These are phyloP conservation scores for Dactylellina leptospora DNA, from an alignment of 2,329 filamentous ascomycete species.

Conservation along the genomic window DNA sequence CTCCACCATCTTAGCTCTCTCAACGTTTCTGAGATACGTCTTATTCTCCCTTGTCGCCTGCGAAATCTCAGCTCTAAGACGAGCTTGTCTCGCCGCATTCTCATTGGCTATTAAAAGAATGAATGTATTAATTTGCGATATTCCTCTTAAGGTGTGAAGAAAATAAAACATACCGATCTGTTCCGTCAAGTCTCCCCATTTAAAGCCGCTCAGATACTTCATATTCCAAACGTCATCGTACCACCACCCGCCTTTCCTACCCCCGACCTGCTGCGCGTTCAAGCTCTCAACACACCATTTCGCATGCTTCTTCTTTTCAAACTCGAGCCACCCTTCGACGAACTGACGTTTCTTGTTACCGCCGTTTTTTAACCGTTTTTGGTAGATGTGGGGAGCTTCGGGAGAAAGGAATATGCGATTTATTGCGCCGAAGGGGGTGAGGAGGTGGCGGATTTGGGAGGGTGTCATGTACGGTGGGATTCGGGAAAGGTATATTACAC, in stretches of 20 bases:
- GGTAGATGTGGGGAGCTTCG: constrained; percentile 74
- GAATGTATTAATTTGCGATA: not conserved
- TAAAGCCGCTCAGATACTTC: constrained; percentile 82
- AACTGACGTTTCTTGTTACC: constrained; percentile 86
- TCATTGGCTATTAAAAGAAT: constrained; percentile 70
- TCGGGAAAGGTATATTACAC: constrained; percentile 83
- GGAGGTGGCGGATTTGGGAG: constrained; percentile 75
- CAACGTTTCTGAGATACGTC: constrained; percentile 79
- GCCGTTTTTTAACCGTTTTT: constrained; percentile 73
- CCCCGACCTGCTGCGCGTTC: constrained; percentile 73
- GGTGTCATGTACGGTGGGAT: constrained; percentile 91
- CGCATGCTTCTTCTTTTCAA: constrained; percentile 76
- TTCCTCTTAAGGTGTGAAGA: no score
- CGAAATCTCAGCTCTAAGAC: constrained; percentile 79
- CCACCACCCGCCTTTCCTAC: constrained; percentile 84
- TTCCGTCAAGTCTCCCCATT: constrained; percentile 70
- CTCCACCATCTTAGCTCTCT: constrained; percentile 80
- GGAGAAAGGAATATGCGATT: constrained; percentile 82
- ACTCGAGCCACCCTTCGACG: constrained; percentile 88
- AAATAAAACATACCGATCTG: constrained; percentile 55
- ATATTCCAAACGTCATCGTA: constrained; percentile 88
- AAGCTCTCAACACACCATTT: constrained; percentile 78
- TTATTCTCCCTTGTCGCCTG: constrained; percentile 81
- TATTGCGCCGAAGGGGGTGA: constrained; percentile 77
- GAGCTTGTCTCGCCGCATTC: constrained; percentile 78